Base-by-base conservation (phyloP, 2,329 filamentous ascomycete species). In the Stagonosporopsis rhizophila region DNA sequence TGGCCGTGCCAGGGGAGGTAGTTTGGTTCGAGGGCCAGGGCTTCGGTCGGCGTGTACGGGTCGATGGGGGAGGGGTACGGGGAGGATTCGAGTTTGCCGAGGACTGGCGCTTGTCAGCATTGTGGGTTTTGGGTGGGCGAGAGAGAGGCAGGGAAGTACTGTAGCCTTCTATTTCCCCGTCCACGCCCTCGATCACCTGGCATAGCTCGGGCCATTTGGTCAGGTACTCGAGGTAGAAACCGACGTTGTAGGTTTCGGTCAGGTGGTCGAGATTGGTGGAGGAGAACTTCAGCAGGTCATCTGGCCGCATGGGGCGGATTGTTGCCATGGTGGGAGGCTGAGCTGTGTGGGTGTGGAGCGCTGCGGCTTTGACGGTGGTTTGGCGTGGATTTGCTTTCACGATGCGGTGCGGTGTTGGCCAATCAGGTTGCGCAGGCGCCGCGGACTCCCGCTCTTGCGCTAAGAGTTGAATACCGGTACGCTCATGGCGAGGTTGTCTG, bases 1-100 rank as follows among this genome's bases (percentile, higher is more conserved):
- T 99, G 95, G 19, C 92, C 94, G 79, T 99, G 95, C 91, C 92
- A 98, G n/a, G 94, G 94, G n/a, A 96, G 89, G 79, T 96, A 96
- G 79, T 97, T 80, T 4, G 79, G 75, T 60, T 78, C 75, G 12
- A 78, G 73, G 63, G 76, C 44, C 20, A 57, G 50, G 17, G 62
- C 79, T 12, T 71, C 77, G 42, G 66, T 50, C 14, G 80, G 92
- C 69, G 89, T 84, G 45, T 91, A 95, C 69, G 87, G 87, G 57
- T 86, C 83, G 74, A 90, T 85, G 49, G 87, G 87, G 40, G 90
- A 82, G 15, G 90, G 89, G 51, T 92, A 96, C n/a, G 81, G 81
- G 2, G 80, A 82, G 62, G 92, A 88, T 81, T 98, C 94, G 58
- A 96, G 85, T 80, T 99, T 99, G 73, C 94, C 95, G 86, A 99